Base-by-base conservation (phyloP, 352 stramenopile species). In the Phytopythium kandeliae region DNA sequence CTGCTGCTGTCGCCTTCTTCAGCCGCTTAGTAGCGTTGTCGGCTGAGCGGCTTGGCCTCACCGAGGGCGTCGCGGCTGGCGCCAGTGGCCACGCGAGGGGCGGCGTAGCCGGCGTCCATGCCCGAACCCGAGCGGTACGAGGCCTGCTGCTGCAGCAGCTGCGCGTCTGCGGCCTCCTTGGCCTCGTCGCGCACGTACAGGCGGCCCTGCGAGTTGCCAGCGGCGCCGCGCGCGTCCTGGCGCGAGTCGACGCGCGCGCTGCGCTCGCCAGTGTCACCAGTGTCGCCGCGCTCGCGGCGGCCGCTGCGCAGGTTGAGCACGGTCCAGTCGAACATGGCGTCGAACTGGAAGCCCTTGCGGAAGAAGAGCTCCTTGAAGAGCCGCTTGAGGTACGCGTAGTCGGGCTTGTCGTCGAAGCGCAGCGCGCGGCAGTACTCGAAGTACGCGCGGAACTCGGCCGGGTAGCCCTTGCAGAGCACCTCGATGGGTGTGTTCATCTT, bases 341-440 rank as follows among this genome's bases (percentile, higher is more conserved):
- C 96, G 64, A 98, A 98, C 74, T 98, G 90, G 79, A 98, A 99
- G 28, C 96, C 96, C 79, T 99, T 98, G 58, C 96, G 81, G 74
- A 98, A 98, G 70, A 99, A 99, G 25, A 99, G 84, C 63, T 99
- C 96, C 79, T 98, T 98, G 74, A 99, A 99, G 40, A 99, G 71
- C 59, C 96, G 80, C 78, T 96, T 98, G 36, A 93, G 63, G 71
- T 93, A 93, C 17, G 74, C 80, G 67, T 94, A 94, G 62, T 94
- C 81, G 4, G 84, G 84, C 65, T 94, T 92, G 68, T 94, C 84
- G 56, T 94, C 84, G 65, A 94, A 94, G 49, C 81, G 77, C 41
- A 94, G 65, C 26, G 81, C 79, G 41, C 81, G 78, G 62, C 78
- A 90, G 69, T 92, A 92, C 60, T 98, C 96, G 69, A 99, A 98